Evolutionary conservation across 257 asterid species (phyloP).

Genomic region (Forsythia suspensa): DNA sequence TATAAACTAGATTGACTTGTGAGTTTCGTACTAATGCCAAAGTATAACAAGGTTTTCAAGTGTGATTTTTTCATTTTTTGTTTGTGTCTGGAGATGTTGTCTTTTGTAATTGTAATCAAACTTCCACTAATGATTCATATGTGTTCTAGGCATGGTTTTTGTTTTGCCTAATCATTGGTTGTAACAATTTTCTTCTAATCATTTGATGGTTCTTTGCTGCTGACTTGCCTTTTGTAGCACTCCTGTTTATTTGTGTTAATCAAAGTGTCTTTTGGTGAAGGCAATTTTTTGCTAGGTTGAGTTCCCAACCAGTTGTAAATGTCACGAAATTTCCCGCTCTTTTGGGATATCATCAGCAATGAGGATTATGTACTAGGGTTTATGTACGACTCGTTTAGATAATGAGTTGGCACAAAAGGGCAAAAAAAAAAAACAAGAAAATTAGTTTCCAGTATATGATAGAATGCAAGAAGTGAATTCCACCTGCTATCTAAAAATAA

Average conservation of each 20-base stretch:
- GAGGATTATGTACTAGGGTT: no score
- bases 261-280: neutral
- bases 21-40: conserved; percentile 32
- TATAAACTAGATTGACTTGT: conserved; percentile 55
- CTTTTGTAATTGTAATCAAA: conserved; percentile 27
- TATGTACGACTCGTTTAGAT: no score
- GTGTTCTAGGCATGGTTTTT: conserved; percentile 66
- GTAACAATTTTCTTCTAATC: conserved; percentile 57
- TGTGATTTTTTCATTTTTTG: conserved; percentile 32
- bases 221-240: conserved; percentile 20
- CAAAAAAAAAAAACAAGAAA: no score
- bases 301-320: neutral
- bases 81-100: conserved; percentile 32
- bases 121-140: conserved; percentile 38
- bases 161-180: conserved; percentile 68
- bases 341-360: neutral
- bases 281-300: neutral
- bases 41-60: conserved; percentile 26
- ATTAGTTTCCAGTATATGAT: no score
- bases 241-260: neutral
- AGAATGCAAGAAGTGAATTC: no score
- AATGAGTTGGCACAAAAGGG: no score
- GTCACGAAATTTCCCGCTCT: no score
- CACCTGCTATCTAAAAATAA: no score
- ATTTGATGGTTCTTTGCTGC: conserved; percentile 34